Evolutionary conservation across 768 basidiomycete genomes (phyloP).

Genomic region (Lactarius evosmus): DNA sequence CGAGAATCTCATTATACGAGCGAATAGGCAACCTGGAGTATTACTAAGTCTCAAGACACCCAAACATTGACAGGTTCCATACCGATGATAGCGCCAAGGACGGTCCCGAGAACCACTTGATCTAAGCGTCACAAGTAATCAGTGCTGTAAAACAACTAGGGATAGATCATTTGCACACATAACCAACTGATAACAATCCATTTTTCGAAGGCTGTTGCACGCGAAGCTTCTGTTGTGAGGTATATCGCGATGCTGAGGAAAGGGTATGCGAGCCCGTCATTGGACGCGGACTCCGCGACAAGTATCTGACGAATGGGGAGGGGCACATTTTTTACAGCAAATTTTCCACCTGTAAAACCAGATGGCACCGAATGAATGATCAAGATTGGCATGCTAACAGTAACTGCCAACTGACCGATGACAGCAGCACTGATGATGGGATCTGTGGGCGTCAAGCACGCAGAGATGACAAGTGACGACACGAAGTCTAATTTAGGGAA

Average conservation of each 20-base stretch:
- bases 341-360: slow-evolving; percentile 58
- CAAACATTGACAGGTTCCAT: background rate
- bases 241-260: slow-evolving; percentile 87
- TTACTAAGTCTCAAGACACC: background rate
- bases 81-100: slow-evolving; percentile 60
- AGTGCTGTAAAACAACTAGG: slow-evolving; percentile 2
- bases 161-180: slow-evolving; percentile 44
- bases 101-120: slow-evolving; percentile 72
- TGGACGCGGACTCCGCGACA: slow-evolving; percentile 88
- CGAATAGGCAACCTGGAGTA: slow-evolving; percentile 57
- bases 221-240: slow-evolving; percentile 66
- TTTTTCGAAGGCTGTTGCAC: slow-evolving; percentile 62
- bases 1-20: slow-evolving; percentile 67
- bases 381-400: background rate
- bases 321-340: slow-evolving; percentile 67
- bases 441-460: slow-evolving; percentile 91
- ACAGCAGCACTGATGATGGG: slow-evolving; percentile 88
- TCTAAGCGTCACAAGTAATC: slow-evolving; percentile 43
- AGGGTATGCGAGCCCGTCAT: slow-evolving; percentile 94
- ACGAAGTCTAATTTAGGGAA: slow-evolving; percentile 71
- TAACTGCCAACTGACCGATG: slow-evolving; percentile 46
- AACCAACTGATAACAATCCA: slow-evolving; percentile 88
- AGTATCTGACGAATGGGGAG: slow-evolving; percentile 74
- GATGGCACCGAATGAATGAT: background rate
- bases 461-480: slow-evolving; percentile 80